phyloP scores from a whole-genome alignment of 2,329 filamentous ascomycete species.

The Penicillium rolfsii region DNA sequence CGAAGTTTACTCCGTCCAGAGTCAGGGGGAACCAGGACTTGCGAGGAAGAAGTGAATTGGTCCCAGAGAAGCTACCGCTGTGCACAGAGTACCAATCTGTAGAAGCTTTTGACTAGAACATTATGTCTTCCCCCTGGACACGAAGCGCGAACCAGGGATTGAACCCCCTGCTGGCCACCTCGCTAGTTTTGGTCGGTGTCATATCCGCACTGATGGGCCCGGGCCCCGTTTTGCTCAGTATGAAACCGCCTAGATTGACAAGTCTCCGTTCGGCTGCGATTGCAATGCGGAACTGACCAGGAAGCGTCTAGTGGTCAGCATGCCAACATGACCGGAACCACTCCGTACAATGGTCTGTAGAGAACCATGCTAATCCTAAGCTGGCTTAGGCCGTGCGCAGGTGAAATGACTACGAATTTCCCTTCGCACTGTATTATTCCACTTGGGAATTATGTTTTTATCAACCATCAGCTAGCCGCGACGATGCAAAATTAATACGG shows the following conservation, averaged over 20 bases:
- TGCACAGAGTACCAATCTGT: neutral
- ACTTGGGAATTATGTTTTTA: no score
- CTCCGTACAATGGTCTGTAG: neutral
- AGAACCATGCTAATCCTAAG: no score
- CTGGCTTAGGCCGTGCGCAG: no score
- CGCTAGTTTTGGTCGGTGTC: neutral
- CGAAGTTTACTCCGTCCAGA: neutral
- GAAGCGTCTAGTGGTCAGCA: neutral
- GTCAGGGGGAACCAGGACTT: neutral
- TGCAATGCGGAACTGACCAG: neutral
- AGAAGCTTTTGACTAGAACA: neutral
- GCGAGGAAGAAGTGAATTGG: neutral
- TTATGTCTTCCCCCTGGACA: neutral
- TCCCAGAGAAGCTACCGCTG: neutral
- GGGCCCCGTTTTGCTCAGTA: neutral
- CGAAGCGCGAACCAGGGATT: neutral
- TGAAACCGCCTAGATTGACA: slow-evolving; percentile 11
- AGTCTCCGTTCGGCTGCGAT: neutral
- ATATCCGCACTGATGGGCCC: neutral
- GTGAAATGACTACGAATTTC: no score
- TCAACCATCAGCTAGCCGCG: no score
- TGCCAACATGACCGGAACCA: neutral
- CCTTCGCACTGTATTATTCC: no score
- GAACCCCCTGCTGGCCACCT: neutral
- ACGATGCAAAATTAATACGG: no score